Base-by-base conservation (phyloP, 2,329 filamentous ascomycete species). In the Penicillium corylophilum region DNA sequence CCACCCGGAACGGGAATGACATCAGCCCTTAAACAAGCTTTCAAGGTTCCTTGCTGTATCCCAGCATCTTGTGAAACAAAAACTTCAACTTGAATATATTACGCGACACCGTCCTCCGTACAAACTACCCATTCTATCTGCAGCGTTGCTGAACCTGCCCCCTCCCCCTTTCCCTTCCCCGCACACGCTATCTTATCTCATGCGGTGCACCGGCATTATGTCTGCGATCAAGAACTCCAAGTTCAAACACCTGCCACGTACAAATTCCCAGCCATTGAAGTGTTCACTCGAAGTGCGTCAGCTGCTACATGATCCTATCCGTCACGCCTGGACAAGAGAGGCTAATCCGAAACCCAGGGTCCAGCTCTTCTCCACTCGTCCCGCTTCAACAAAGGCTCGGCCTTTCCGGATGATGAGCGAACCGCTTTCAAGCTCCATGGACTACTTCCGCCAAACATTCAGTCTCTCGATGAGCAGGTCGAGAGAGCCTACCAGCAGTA, bases 381-480 rank as follows among this genome's bases (percentile, higher is more conserved):
- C 1, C 84, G 82, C 61, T 86, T 90, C 74, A 95, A 95, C 75
- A 94, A 94, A 70, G 90, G 90, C 26, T 90, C 89, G 3, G 89
- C 85, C 0, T 93, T 93, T 61, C 81, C 87, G 0, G 63, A 75
- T 0, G 74, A 88, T 24, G 90, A 95, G 65, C 82, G 90, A 10
- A 72, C 75, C 2, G 73, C 75, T 0, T 95, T 95, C 69, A 82
- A 82, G 28, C 80, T 95, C 2, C 80, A 83, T 16, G 88, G 90
- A 4, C 74, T 95, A 6, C 76, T 95, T 0, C 91, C 91, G 0
- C 78, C 82, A 8, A 81, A 85, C 63, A 76, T 90, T 6, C 87
- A 93, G 65, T 88, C 83, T 0, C 79, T 95, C 5, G 86, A 92
- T 4, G 83, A 90, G 64, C 91, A 95, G 67, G 83, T 83, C 44